Conservation (phyloP, 1,139 yeast genomes). For the Kodamaea arcana region DNA sequence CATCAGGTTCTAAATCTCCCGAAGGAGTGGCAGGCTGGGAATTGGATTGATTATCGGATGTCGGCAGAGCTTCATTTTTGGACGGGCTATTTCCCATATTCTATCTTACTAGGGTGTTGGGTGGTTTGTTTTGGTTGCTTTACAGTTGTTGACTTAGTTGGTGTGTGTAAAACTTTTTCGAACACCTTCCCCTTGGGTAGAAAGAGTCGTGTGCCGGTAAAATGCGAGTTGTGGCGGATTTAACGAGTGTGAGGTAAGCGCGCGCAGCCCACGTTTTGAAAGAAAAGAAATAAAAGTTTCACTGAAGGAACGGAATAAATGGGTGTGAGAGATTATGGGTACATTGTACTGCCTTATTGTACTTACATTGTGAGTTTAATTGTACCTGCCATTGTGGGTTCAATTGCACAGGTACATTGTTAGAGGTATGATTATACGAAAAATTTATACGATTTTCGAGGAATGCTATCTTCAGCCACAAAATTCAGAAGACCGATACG, state of each 20-base stretch:
- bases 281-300: too few species aligned
- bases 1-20: slow-evolving; percentile 43
- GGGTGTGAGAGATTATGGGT: too few species aligned
- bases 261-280: neutral
- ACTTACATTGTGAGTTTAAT: too few species aligned
- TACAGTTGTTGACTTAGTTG: slow-evolving; percentile 1
- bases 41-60: slow-evolving; percentile 17
- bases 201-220: neutral
- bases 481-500: too few species aligned
- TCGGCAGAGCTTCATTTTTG: slow-evolving; percentile 51
- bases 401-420: too few species aligned
- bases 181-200: neutral
- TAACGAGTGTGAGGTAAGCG: neutral
- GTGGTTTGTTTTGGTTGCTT: neutral
- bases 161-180: neutral
- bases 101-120: slow-evolving; percentile 2
- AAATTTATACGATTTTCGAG: too few species aligned
- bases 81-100: slow-evolving; percentile 62
- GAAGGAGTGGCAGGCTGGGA: slow-evolving; percentile 19
- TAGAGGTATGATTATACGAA: too few species aligned
- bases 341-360: too few species aligned
- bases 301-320: too few species aligned
- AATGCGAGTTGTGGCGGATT: neutral
- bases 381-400: too few species aligned
- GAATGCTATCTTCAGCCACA: too few species aligned